These are phyloP conservation scores for Potentilla sterilis DNA, from an alignment of 306 rosid genomes.

Conservation along the genomic window DNA sequence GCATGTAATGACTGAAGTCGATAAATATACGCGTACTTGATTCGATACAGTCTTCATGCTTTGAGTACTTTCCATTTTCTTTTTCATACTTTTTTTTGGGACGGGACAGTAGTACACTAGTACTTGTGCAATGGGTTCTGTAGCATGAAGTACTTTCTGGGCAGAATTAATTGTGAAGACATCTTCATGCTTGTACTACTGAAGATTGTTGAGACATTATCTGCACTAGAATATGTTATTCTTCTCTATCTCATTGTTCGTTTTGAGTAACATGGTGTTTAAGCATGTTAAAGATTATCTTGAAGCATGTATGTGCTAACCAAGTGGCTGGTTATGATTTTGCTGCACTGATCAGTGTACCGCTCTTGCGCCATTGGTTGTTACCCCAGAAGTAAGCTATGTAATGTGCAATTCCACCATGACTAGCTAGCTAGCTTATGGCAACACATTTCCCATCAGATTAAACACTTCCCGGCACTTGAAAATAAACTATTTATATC, in stretches of 20 bases:
- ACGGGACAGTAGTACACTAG: not conserved
- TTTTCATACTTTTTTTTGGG: not conserved
- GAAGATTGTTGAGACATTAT: not conserved
- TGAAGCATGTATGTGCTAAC: not conserved
- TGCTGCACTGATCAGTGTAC: not conserved
- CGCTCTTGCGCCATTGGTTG: too few relatives aligned
- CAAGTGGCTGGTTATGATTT: not conserved
- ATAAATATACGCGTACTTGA: not conserved
- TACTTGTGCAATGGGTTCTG: not conserved
- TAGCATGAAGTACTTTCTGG: not conserved
- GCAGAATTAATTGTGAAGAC: not conserved
- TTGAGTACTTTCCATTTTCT: not conserved
- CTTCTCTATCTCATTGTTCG: not conserved
- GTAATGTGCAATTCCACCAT: too few relatives aligned
- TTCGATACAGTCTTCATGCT: not conserved
- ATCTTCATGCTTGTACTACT: not conserved
- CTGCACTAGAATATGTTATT: not conserved
- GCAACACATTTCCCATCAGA: too few relatives aligned
- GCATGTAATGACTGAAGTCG: conserved; percentile 7
- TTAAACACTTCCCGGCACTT: too few relatives aligned
- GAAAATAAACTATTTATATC: too few relatives aligned
- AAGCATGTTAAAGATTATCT: not conserved
- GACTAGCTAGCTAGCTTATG: too few relatives aligned
- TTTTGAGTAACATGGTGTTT: not conserved
- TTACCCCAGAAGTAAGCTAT: too few relatives aligned